These are phyloP conservation scores for Primulina huaijiensis DNA, from an alignment of 257 asterid genomes.

Conservation along the genomic window DNA sequence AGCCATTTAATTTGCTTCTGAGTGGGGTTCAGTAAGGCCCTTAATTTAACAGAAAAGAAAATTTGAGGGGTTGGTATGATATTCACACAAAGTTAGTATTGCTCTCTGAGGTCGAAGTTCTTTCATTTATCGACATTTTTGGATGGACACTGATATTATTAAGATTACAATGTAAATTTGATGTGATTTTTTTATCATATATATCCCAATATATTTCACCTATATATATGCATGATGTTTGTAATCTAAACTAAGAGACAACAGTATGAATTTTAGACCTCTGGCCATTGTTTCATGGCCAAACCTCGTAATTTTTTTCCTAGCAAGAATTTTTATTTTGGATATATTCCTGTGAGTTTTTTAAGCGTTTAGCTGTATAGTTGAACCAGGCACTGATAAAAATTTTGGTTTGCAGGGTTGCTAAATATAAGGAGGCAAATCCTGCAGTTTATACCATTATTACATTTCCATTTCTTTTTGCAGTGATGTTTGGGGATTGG, in stretches of 20 bases:
- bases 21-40: neutral
- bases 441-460: constrained; percentile 93
- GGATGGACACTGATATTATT: neutral
- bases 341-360: neutral
- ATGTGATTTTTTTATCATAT: no score
- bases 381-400: constrained; percentile 30
- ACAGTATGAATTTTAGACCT: neutral
- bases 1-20: neutral
- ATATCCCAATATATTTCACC: neutral
- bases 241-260: neutral
- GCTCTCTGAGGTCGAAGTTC: neutral
- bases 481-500: constrained; percentile 99
- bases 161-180: no score
- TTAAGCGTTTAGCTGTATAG: neutral
- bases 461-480: constrained; percentile 97
- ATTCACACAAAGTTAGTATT: neutral
- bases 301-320: neutral
- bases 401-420: constrained; percentile 60
- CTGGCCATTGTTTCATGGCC: neutral
- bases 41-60: neutral
- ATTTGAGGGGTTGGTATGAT: neutral
- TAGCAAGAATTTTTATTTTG: neutral
- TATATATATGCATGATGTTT: neutral
- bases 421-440: constrained; percentile 94
- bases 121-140: no score